Evolutionary conservation across 2,329 filamentous ascomycete genomes (phyloP), one percentile per base, ranked within the genome.

Genomic region (Penicillium sp.): DNA sequence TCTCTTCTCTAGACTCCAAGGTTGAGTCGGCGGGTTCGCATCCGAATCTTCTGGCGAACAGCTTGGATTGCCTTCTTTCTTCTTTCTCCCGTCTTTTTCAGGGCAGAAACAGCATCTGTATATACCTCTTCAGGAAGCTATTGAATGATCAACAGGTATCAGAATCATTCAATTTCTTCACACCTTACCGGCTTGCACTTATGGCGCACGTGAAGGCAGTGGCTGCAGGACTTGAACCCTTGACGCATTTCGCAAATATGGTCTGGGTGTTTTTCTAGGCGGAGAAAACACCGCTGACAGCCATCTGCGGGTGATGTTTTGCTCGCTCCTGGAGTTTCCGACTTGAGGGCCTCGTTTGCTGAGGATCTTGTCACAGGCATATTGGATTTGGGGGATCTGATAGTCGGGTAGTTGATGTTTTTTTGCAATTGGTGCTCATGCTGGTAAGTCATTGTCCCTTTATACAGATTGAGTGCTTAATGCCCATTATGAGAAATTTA

Each of bases 251-350:
- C 15, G 28, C 50, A 53, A 4, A 24, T 8, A 15, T 49, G 50
- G 23, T 31, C 6, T 1, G 46, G 46, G 9, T 31, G 9, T 1
- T 37, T 23, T 12, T 42, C 32, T 15, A 43, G 24, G 8, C 46
- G 50, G 29, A 53, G 46, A 9, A 53, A 46, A 29, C 50, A 53
- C 20, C 50, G 43, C 24, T 49, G 46, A 40, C 50, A 53, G 13
- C n/a, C 12, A 4, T 41, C 23, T 23, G 42, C 40, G 18, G 20
- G 4, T 13, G 20, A 5, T 2, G 12, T 5, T 10, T 39, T 8
- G 9, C 5, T 5, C 10, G 12, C 9, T 18, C 3, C 3, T 1
- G 37, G 2, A 6, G 9, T 1, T 24, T 33, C 32, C 18, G 20
- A 13, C 10, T 39, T 24, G 18, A 9, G 9, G 6, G 4, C 9